Percentiles rank a stretch among this genome's conserved stretches.
These are phyloP conservation scores for Apiospora pterosperma DNA, from an alignment of 2,329 filamentous ascomycete genomes.

Conservation along the genomic window DNA sequence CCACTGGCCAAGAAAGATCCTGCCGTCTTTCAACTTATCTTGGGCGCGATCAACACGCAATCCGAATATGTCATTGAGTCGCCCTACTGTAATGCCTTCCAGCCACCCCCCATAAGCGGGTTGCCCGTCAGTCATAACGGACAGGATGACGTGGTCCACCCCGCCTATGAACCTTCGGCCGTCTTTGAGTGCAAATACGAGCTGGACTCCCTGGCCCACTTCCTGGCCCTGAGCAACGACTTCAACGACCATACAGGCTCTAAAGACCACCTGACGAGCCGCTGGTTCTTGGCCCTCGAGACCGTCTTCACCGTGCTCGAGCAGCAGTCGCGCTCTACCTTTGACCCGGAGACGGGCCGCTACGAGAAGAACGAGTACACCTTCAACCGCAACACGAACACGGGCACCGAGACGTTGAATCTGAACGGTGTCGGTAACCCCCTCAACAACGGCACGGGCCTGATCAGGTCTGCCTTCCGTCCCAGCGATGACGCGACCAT, in stretches of 20 bases:
- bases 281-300: constrained; percentile 78
- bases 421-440: constrained; percentile 87
- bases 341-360: constrained; percentile 61
- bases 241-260: constrained; percentile 80
- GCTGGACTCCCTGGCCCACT: constrained; percentile 90
- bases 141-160: constrained; percentile 81
- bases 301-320: constrained; percentile 71
- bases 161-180: constrained; percentile 74
- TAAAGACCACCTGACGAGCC: constrained; percentile 69
- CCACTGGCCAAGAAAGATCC: constrained; percentile 77
- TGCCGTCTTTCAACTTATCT: constrained; percentile 72
- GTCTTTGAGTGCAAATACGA: constrained; percentile 99
- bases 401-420: constrained; percentile 86
- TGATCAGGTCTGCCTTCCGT: constrained; percentile 88
- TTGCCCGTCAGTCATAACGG: constrained; percentile 71
- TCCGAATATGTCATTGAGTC: constrained; percentile 90
- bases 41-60: constrained; percentile 95
- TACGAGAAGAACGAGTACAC: constrained; percentile 77
- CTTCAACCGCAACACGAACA: constrained; percentile 76
- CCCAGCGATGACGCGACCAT: constrained; percentile 95
- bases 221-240: constrained; percentile 80
- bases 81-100: constrained; percentile 98
- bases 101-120: constrained; percentile 82
- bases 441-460: constrained; percentile 75
- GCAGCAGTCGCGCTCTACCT: constrained; percentile 78